Evolutionary conservation across 208 protist genomes (phyloP).

Genomic region (Leishmania martiniquensis): DNA sequence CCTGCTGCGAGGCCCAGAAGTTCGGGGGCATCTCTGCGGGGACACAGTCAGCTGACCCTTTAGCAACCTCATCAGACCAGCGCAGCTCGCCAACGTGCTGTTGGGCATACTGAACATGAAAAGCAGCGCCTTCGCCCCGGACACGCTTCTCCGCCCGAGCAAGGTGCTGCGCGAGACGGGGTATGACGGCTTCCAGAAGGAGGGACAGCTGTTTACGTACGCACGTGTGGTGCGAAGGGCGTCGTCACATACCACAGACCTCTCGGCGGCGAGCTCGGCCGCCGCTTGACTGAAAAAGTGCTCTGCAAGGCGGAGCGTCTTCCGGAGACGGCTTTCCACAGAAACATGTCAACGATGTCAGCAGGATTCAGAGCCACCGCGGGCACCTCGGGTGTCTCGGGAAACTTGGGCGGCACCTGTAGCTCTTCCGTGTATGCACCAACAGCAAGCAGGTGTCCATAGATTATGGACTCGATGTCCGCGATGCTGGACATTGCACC

Average conservation of each 20-base stretch:
- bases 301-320: slow-evolving; percentile 46
- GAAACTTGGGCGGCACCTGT: neutral
- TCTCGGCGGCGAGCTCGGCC: slow-evolving; percentile 45
- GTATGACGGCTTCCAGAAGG: slow-evolving; percentile 68
- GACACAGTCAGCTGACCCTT: slow-evolving; percentile 62
- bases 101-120: slow-evolving; percentile 40
- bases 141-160: slow-evolving; percentile 73
- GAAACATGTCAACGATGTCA: slow-evolving; percentile 6
- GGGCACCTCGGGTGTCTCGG: neutral
- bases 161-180: slow-evolving; percentile 64
- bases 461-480: neutral
- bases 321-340: slow-evolving; percentile 57
- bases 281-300: slow-evolving; percentile 71
- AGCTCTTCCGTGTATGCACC: neutral
- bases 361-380: neutral
- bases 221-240: slow-evolving; percentile 30
- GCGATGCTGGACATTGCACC: neutral
- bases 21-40: slow-evolving; percentile 51
- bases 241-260: slow-evolving; percentile 54
- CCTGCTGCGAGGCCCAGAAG: slow-evolving; percentile 54
- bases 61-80: slow-evolving; percentile 39
- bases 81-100: slow-evolving; percentile 47
- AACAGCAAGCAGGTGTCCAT: neutral
- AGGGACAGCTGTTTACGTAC: slow-evolving; percentile 45
- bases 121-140: slow-evolving; percentile 43